These are phyloP conservation scores for Lentinus tigrinus DNA, from an alignment of 768 basidiomycete genomes.

Conservation along the genomic window DNA sequence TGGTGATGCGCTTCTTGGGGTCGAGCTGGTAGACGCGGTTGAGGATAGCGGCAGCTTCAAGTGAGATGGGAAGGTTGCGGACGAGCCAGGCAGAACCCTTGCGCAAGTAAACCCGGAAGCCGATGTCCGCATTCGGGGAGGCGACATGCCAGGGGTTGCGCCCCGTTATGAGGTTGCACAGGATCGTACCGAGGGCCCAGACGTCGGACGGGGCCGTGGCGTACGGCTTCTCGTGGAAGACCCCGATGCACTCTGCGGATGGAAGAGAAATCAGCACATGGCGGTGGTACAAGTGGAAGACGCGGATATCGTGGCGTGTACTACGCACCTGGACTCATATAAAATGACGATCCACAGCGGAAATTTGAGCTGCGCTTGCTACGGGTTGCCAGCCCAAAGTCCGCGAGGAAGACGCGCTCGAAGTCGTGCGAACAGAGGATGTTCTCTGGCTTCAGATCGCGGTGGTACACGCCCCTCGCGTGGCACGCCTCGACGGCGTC, in stretches of 20 bases:
- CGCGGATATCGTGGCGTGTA: background rate
- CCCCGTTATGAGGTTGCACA: constrained; percentile 93
- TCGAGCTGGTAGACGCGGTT: constrained; percentile 30
- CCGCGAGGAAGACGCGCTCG: constrained; percentile 41
- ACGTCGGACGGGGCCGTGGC: constrained; percentile 86
- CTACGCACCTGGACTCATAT: constrained; percentile 36
- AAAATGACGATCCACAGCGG: constrained; percentile 30
- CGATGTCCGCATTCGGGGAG: constrained; percentile 65
- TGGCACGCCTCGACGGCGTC: constrained; percentile 54
- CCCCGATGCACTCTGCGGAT: constrained; percentile 80
- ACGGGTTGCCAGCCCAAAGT: constrained; percentile 47
- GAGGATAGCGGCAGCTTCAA: constrained; percentile 28
- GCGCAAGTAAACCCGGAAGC: constrained; percentile 79
- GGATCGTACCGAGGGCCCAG: constrained; percentile 94
- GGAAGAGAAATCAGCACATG: constrained; percentile 7
- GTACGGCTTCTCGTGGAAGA: constrained; percentile 63
- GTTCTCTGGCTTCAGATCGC: constrained; percentile 59
- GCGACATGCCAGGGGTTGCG: constrained; percentile 96
- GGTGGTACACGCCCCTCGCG: constrained; percentile 48
- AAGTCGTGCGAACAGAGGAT: constrained; percentile 44
- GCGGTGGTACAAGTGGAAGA: background rate
- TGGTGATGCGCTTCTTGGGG: constrained; percentile 30
- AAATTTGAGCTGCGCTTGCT: constrained; percentile 20
- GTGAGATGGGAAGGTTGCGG: constrained; percentile 31
- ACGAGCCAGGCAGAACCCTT: constrained; percentile 74